Evolutionary conservation across 306 rosid genomes (phyloP).

Genomic region (Abrus pulchellus): DNA sequence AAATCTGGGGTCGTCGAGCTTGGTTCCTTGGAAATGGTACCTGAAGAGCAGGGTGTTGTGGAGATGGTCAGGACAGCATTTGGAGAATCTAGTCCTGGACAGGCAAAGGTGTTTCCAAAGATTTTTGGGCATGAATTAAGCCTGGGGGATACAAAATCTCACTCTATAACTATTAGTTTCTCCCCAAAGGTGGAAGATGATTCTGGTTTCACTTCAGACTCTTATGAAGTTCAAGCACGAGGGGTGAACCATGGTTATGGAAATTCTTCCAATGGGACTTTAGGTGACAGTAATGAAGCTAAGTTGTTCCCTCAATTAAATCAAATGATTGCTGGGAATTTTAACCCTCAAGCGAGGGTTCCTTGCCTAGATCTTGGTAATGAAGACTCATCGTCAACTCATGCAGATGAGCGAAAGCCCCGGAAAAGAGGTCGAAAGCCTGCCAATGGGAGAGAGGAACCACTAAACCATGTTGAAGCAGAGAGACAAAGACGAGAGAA

Average conservation of each 20-base stretch:
- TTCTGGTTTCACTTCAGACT: constrained; percentile 67
- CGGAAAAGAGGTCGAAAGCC: constrained; percentile 96
- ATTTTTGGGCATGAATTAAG: constrained; percentile 85
- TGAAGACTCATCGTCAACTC: constrained; percentile 72
- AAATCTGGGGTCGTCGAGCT: constrained; percentile 84
- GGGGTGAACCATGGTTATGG: constrained; percentile 66
- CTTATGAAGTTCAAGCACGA: constrained; percentile 67
- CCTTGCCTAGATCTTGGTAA: constrained; percentile 65
- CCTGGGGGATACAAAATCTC: constrained; percentile 73
- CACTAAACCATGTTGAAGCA: constrained; percentile 91
- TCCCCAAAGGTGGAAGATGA: constrained; percentile 89
- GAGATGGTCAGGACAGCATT: constrained; percentile 62
- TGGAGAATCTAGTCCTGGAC: constrained; percentile 64
- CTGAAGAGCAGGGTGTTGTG: constrained; percentile 72
- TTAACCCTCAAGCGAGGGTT: constrained; percentile 64
- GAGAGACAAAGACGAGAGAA: constrained; percentile 95
- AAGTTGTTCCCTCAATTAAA: constrained; percentile 69
- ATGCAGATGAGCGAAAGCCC: constrained; percentile 80
- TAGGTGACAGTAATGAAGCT: constrained; percentile 64
- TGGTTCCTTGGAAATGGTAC: constrained; percentile 63
- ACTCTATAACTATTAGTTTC: constrained; percentile 73
- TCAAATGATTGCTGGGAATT: constrained; percentile 67
- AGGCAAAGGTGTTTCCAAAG: constrained; percentile 74
- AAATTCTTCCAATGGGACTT: constrained; percentile 71
- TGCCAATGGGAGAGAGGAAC: constrained; percentile 94